Evolutionary conservation across 495 filamentous ascomycete genomes (phyloP).

Genomic region (Daldinia loculata): DNA sequence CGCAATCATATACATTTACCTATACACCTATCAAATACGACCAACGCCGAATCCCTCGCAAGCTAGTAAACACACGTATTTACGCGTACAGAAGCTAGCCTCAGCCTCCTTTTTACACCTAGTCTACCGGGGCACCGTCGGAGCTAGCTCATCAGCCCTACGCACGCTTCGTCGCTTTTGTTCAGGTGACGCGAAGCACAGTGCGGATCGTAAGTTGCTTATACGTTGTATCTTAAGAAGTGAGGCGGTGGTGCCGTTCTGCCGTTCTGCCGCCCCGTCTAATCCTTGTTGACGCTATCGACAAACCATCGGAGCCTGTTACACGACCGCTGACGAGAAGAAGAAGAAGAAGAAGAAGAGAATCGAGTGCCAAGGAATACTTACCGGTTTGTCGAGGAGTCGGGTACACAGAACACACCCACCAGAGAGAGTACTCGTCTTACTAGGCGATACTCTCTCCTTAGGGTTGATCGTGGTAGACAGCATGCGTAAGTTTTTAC

Average conservation of each 20-base stretch:
- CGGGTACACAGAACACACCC: neutral
- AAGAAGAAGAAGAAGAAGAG: slow-evolving; percentile 2
- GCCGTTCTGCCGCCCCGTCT: neutral
- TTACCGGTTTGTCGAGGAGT: neutral
- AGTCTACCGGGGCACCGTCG: slow-evolving; percentile 4
- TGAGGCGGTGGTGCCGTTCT: slow-evolving; percentile 32
- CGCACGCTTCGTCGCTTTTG: neutral
- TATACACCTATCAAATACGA: neutral
- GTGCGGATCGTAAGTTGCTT: slow-evolving; percentile 17
- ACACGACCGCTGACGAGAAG: slow-evolving; percentile 16
- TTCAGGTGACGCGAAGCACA: slow-evolving; percentile 15
- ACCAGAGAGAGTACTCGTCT: slow-evolving; percentile 32
- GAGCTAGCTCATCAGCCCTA: slow-evolving; percentile 31
- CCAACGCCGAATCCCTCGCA: neutral
- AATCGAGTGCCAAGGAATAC: slow-evolving; percentile 10
- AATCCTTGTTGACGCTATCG: neutral
- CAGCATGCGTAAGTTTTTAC: slow-evolving; percentile 29
- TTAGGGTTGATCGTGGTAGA: slow-evolving; percentile 11
- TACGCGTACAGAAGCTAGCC: slow-evolving; percentile 6
- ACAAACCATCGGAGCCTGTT: neutral
- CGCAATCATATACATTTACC: neutral
- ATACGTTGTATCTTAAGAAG: slow-evolving; percentile 15
- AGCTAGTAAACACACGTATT: neutral
- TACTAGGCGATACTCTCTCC: slow-evolving; percentile 24
- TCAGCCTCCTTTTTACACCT: neutral